Percentiles rank a stretch among this genome's conserved stretches.
Evolutionary conservation across 495 filamentous ascomycete species (phyloP).

Genomic region (Paragyromitra xinjiangensis): DNA sequence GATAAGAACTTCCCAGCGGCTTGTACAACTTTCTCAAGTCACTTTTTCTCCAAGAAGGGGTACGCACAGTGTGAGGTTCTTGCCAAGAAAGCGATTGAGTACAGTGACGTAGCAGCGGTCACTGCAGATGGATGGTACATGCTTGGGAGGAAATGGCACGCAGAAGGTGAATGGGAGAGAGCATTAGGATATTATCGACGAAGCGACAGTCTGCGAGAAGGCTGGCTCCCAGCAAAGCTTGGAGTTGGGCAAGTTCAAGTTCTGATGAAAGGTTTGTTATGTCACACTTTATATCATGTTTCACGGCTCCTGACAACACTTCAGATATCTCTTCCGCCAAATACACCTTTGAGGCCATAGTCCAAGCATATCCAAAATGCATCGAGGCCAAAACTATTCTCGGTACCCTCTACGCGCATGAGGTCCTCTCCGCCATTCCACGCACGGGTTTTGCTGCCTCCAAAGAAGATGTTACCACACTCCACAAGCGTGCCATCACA

Average conservation of each 20-base stretch:
- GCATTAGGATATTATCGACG: constrained; percentile 84
- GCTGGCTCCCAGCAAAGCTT: constrained; percentile 90
- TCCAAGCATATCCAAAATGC: constrained; percentile 70
- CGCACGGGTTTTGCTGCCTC: constrained; percentile 70
- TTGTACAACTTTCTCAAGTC: constrained; percentile 85
- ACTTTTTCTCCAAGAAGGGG: constrained; percentile 81
- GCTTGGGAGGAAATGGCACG: constrained; percentile 87
- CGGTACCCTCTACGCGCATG: constrained; percentile 89
- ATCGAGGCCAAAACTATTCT: constrained; percentile 91
- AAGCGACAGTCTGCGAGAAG: constrained; percentile 88
- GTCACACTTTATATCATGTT: constrained; percentile 5
- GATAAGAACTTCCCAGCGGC: constrained; percentile 92
- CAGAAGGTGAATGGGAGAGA: constrained; percentile 69
- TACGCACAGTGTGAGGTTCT: constrained; percentile 82
- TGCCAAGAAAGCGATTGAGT: constrained; percentile 90
- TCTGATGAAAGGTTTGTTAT: constrained; percentile 64
- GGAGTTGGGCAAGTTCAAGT: constrained; percentile 88
- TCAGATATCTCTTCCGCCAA: constrained; percentile 86
- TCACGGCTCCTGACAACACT: constrained; percentile 13
- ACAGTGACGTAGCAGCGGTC: constrained; percentile 92
- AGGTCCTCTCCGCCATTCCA: constrained; percentile 72
- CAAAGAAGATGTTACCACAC: constrained; percentile 86
- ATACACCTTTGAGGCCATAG: constrained; percentile 90
- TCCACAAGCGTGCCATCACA: constrained; percentile 81
- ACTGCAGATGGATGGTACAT: constrained; percentile 97